Evolutionary conservation across 352 stramenopile genomes (phyloP).

Genomic region (Stephanocyclus meneghinianus): DNA sequence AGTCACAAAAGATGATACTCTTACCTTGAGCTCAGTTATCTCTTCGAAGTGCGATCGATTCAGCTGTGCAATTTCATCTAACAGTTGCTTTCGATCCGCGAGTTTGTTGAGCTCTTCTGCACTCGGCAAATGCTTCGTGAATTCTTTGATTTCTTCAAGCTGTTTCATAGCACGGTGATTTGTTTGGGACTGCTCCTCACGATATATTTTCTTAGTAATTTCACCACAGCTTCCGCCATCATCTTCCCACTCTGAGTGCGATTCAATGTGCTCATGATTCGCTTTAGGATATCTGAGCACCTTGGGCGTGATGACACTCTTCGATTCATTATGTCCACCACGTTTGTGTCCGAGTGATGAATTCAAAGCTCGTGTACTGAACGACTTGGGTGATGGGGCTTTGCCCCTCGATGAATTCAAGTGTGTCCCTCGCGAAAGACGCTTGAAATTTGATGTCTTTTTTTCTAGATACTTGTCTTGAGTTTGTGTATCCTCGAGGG

Average conservation of each 20-base stretch:
- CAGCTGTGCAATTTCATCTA: constrained; percentile 42
- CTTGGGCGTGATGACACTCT: constrained; percentile 33
- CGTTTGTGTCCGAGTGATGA: not conserved
- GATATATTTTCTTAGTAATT: constrained; percentile 2
- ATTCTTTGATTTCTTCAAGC: constrained; percentile 37
- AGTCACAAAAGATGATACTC: too few relatives aligned
- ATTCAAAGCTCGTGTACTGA: constrained; percentile 10
- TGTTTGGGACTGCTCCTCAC: constrained; percentile 42
- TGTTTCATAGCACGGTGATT: constrained; percentile 41
- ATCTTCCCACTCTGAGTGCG: constrained; percentile 6
- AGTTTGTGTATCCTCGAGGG: constrained; percentile 48
- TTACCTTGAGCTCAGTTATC: constrained; percentile 29
- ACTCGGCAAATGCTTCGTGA: constrained; percentile 29
- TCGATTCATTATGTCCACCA: not conserved
- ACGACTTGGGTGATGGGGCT: constrained; percentile 2
- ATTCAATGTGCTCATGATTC: constrained; percentile 10
- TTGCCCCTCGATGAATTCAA: not conserved
- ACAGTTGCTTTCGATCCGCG: constrained; percentile 31
- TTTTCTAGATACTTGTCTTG: constrained; percentile 24
- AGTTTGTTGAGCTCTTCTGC: constrained; percentile 42
- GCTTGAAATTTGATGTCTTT: constrained; percentile 34
- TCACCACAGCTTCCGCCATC: constrained; percentile 19
- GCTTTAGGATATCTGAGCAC: constrained; percentile 47
- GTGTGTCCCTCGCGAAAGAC: constrained; percentile 44
- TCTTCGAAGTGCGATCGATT: constrained; percentile 19